Evolutionary conservation across 257 asterid genomes (phyloP), one percentile per base, ranked within the genome.

Genomic region (Prunella vulgaris): DNA sequence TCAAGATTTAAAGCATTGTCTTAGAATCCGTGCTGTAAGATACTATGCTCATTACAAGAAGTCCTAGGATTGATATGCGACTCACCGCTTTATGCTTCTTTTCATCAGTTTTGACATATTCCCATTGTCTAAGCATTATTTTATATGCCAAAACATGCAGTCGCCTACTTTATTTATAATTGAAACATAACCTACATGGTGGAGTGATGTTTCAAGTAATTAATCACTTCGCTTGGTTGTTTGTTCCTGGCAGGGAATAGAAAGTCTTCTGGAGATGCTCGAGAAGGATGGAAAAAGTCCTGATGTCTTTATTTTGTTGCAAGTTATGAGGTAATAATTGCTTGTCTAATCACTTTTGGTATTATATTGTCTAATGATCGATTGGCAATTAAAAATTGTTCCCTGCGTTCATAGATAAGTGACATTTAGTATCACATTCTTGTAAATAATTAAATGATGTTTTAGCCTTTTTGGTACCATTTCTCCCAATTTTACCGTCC

Each of bases 291-390:
- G 84, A 38, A 81, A 68, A 79, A 53, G 52, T 70, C 92, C 96
- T 58, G 99, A 94, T 76, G 87, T 84, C 32, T 91, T 67, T 77
- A 89, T 87, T 59, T 67, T 81, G 81, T 35, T 81, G 81, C 95
- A 94, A 76, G 79, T 83, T 61, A 91, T 91, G 90, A 94, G 99
- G 99, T 89, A 78, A 59, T 69, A 25, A 72, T 64, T 58, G 33
- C 70, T 65, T 7, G 6, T 5, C 30, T 57, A 25, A 10, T 46
- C 46, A 15, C 64, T 30, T 33, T n/a, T 32, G 38, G 56, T 53
- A 24, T 22, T 46, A 21, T 57, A 60, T 27, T 48, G 8, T 24
- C 17, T 49, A 67, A 72, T 64, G 44, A 8, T 42, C 7, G 20
- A 48, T 60, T 10, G 66, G 10, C 60, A 37, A 42, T 48, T 62